These are phyloP conservation scores for Diospyros lotus DNA, from an alignment of 148 eudicot species.

Conservation along the genomic window DNA sequence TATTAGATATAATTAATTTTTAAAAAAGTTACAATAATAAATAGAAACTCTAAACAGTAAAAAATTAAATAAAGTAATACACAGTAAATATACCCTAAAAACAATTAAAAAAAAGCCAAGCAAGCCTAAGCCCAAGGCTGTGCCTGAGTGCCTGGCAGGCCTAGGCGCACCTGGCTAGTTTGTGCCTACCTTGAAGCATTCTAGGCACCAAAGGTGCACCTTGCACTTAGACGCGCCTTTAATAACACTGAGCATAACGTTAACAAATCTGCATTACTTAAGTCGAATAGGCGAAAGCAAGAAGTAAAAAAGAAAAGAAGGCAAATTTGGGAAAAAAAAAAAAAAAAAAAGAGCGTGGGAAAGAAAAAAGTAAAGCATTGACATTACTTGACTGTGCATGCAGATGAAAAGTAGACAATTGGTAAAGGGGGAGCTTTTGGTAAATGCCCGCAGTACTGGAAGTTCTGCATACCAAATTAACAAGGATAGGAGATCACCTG, in stretches of 20 bases:
- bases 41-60: too few species aligned
- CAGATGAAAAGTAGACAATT: neutral
- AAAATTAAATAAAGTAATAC: too few species aligned
- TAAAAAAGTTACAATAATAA: too few species aligned
- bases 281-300: neutral
- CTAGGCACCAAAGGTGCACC: too few species aligned
- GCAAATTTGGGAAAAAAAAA: neutral
- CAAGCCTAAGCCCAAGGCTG: too few species aligned
- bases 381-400: too few species aligned
- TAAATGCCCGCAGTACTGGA: neutral
- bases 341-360: neutral
- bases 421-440: neutral
- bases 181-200: too few species aligned
- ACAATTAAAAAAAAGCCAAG: too few species aligned
- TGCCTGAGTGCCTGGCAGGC: too few species aligned
- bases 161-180: neutral
- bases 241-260: neutral
- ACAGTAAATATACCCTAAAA: too few species aligned
- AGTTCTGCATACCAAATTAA: constrained; percentile 7
- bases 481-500: constrained; percentile 36
- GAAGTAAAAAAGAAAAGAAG: neutral
- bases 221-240: too few species aligned
- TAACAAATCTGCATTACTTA: neutral
- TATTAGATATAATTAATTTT: too few species aligned
- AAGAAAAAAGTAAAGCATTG: neutral